Base-by-base conservation (phyloP, 129 eudicot species). In the Kitagawia praeruptora region DNA sequence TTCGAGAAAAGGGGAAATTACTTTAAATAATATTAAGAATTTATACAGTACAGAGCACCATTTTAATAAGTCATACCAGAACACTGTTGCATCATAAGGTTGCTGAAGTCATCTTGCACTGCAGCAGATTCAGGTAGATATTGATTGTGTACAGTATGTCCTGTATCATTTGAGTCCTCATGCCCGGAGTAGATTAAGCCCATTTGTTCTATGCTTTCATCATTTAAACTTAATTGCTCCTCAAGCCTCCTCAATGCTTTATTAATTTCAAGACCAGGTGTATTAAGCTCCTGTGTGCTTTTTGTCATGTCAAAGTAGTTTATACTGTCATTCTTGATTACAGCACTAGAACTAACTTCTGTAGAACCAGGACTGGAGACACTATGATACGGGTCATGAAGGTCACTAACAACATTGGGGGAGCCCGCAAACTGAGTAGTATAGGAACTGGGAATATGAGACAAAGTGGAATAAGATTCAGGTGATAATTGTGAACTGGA, bases 181-280 rank as follows among this genome's bases (percentile, higher is more conserved):
- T 81, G 81, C 82, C 79, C 91, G 70, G 56, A 45, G 84, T 77
- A 81, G 80, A 80, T 77, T 37, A 80, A 75, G 76, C 81, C 78
- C 63, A 83, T 19, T 73, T 84, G 87, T 83, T 88, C 81, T 49
- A 88, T 28, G 76, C 82, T 85, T 14, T 94, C 93, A 82, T 95
- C 98, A 64, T 84, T 88, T 82, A 95, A 88, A 86, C 98, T 93
- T 81, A 93, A 80, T 79, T 93, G 97, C 79, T 89, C 91, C 84
- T 91, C 87, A 66, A 93, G 87, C 83, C 83, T 80, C 84, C 86
- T 77, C 81, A 91, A 75, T 40, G 97, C 92, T 64, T 87, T 89
- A 88, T 71, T 87, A 53, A 87, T 64, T 48, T 91, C 93, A 78
- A 79, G 79, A 73, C 73, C 81, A 9, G 91, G 76, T 54, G 78